These are phyloP conservation scores for Xylaria sp. DNA, from an alignment of 2,329 filamentous ascomycete genomes.

Conservation along the genomic window DNA sequence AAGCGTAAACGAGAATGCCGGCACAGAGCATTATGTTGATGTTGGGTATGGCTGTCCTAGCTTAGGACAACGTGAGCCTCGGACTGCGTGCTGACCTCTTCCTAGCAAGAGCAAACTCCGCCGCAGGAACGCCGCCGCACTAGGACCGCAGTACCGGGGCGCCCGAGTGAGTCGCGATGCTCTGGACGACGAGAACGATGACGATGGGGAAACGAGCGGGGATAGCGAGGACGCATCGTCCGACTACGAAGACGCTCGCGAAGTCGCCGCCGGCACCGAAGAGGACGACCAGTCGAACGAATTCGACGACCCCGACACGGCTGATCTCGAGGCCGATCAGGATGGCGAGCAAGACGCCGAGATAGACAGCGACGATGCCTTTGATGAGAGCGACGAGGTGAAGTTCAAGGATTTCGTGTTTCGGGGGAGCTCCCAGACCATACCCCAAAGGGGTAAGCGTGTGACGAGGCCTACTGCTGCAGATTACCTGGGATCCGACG, in stretches of 20 bases:
- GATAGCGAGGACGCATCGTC: conserved; percentile 47
- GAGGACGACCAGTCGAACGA: conserved; percentile 34
- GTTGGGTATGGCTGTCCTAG: conserved; percentile 59
- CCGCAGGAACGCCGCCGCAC: conserved; percentile 66
- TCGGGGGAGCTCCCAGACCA: conserved; percentile 59
- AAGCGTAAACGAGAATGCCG: conserved; percentile 57
- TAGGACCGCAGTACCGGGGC: conserved; percentile 82
- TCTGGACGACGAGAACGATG: conserved; percentile 47
- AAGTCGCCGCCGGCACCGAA: conserved; percentile 24
- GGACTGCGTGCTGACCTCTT: conserved; percentile 17
- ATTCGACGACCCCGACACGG: conserved; percentile 60
- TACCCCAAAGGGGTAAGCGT: conserved; percentile 35
- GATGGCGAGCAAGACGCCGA: conserved; percentile 55
- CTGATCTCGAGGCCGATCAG: conserved; percentile 57
- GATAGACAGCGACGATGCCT: conserved; percentile 68
- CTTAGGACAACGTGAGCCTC: conserved; percentile 1
- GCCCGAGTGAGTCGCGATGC: conserved; percentile 70
- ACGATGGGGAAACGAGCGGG: conserved; percentile 41
- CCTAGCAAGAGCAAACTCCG: conserved; percentile 79
- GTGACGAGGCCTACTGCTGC: conserved; percentile 53
- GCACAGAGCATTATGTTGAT: conserved; percentile 83
- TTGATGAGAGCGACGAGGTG: conserved; percentile 84
- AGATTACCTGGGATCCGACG: conserved; percentile 57
- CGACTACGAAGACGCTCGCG: conserved; percentile 35
- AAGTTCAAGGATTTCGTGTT: conserved; percentile 74